Evolutionary conservation across 768 basidiomycete species (phyloP).

Genomic region (Lentinula aciculospora): DNA sequence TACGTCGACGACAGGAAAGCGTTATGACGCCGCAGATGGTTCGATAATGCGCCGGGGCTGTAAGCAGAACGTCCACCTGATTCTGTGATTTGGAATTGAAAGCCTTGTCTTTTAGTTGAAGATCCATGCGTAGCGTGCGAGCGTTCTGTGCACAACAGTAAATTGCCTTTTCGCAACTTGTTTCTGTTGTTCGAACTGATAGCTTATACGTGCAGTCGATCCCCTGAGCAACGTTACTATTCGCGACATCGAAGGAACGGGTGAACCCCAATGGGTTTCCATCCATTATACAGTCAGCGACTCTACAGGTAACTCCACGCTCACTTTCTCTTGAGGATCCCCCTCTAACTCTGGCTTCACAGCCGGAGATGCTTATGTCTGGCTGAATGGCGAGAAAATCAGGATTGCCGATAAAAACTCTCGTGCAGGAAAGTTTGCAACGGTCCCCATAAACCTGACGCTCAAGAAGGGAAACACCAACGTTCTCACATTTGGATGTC

Average conservation of each 20-base stretch:
- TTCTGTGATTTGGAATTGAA: not conserved
- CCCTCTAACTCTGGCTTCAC: no score
- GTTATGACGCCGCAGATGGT: not conserved
- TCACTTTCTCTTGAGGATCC: no score
- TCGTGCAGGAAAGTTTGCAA: conserved; percentile 10
- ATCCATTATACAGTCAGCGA: conserved; percentile 17
- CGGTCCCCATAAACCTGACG: conserved; percentile 10
- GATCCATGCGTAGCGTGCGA: not conserved
- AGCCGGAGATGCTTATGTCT: conserved; percentile 14
- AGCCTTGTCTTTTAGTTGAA: not conserved
- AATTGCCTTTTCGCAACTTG: not conserved
- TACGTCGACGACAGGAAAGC: conserved; percentile 1
- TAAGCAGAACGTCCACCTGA: not conserved
- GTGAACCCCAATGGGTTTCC: conserved; percentile 26
- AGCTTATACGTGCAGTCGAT: not conserved
- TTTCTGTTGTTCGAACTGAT: not conserved
- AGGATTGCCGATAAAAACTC: conserved; percentile 13
- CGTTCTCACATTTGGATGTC: conserved; percentile 11
- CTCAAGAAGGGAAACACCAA: conserved; percentile 9
- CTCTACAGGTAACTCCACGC: not conserved
- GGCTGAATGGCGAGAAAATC: conserved; percentile 11
- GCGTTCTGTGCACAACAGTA: not conserved
- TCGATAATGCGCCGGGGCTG: conserved; percentile 1
- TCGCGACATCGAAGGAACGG: conserved; percentile 21
- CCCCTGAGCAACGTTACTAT: conserved; percentile 20